Conservation (phyloP, 2,329 filamentous ascomycete species). For the Westerdykella aurantiaca region DNA sequence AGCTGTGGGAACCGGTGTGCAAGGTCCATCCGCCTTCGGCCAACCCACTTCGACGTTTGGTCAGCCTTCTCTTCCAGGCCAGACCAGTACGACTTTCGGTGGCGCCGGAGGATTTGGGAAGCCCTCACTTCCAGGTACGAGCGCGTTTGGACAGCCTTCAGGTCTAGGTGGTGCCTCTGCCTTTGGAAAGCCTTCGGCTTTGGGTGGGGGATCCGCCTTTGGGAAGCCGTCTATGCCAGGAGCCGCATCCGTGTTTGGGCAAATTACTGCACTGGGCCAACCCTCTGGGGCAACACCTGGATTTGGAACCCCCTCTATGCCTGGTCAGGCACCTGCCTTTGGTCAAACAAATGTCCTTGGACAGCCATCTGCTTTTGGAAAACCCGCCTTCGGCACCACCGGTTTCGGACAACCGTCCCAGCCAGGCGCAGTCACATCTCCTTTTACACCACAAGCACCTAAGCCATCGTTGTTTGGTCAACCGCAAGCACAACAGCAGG, state of each 20-base stretch:
- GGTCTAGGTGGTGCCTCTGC: conserved; percentile 5
- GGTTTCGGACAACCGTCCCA: conserved; percentile 44
- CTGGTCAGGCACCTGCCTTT: conserved; percentile 24
- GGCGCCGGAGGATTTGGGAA: conserved; percentile 36
- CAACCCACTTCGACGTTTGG: conserved; percentile 38
- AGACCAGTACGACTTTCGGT: conserved; percentile 9
- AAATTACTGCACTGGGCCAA: conserved; percentile 12
- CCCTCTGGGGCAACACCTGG: conserved; percentile 16
- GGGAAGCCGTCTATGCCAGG: conserved; percentile 14
- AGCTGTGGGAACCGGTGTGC: conserved; percentile 11
- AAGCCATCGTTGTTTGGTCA: conserved; percentile 22
- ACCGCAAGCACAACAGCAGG: conserved; percentile 18
- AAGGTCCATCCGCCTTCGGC: conserved; percentile 35
- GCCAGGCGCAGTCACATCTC: conserved; percentile 23
- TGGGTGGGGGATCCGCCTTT: conserved; percentile 12
- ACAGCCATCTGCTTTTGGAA: conserved; percentile 37
- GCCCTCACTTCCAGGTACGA: conserved; percentile 23
- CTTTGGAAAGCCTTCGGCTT: conserved; percentile 29
- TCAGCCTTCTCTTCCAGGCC: conserved; percentile 30
- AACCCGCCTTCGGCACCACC: conserved; percentile 31
- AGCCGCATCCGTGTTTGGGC: conserved; percentile 24
- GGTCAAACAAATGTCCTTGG: conserved; percentile 26
- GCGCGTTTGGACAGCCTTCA: conserved; percentile 40
- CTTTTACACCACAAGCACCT: conserved; percentile 23
- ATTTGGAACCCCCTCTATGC: conserved; percentile 33